Percentiles rank a stretch among this genome's conserved stretches.
Evolutionary conservation across 73 alveolate genomes (phyloP).

Genomic region (Paramecium sexaurelia): DNA sequence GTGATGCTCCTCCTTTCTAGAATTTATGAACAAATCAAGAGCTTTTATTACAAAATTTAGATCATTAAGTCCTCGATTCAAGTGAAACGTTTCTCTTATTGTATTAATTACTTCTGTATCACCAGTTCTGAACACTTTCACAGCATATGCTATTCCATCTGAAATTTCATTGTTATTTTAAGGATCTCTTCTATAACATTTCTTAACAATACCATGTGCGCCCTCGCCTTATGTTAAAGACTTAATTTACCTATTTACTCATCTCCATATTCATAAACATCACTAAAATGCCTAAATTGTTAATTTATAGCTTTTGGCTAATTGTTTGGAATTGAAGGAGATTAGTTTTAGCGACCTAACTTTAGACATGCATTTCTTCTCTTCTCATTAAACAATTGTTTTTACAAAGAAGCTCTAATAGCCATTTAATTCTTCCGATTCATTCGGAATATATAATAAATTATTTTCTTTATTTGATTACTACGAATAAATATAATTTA

Average conservation of each 20-base stretch:
- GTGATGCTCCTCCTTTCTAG: slow-evolving; percentile 46
- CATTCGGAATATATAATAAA: neutral
- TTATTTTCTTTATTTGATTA: neutral
- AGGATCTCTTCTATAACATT: neutral
- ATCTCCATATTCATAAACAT: slow-evolving; percentile 16
- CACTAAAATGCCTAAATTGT: slow-evolving; percentile 44
- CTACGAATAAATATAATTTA: neutral
- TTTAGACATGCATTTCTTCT: neutral
- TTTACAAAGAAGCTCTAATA: neutral
- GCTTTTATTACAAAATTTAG: slow-evolving; percentile 13
- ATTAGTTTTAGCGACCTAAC: neutral
- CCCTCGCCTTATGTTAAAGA: neutral
- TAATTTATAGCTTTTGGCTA: neutral
- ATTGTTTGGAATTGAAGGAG: neutral
- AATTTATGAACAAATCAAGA: slow-evolving; percentile 13
- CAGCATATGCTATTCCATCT: slow-evolving; percentile 9
- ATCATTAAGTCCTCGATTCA: slow-evolving; percentile 30
- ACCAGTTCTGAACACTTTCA: slow-evolving; percentile 50
- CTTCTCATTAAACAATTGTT: neutral
- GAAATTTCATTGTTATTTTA: neutral
- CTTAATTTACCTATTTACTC: neutral
- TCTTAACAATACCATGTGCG: slow-evolving; percentile 14
- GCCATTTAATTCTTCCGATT: neutral
- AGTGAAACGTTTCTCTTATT: neutral
- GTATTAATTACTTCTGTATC: slow-evolving; percentile 51